Evolutionary conservation across 2,329 filamentous ascomycete genomes (phyloP).

Genomic region (Paecilomyces niveus): DNA sequence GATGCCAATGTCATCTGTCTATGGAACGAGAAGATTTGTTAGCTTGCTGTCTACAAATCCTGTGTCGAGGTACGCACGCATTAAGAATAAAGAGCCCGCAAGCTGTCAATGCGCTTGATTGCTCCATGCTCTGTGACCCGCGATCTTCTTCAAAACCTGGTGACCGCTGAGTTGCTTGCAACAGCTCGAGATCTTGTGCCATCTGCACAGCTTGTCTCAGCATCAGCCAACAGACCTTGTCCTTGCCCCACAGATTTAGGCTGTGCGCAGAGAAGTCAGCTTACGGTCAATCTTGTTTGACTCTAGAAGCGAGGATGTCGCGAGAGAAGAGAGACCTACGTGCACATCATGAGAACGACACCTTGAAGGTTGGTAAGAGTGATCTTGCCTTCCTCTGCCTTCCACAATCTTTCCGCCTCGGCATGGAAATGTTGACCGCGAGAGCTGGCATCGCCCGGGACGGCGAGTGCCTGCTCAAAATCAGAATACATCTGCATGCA

Average conservation of each 20-base stretch:
- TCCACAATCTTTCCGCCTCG: slow-evolving; percentile 30
- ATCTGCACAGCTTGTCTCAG: slow-evolving; percentile 25
- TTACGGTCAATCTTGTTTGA: neutral
- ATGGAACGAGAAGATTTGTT: slow-evolving; percentile 2
- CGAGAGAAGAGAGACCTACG: slow-evolving; percentile 3
- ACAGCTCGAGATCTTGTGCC: slow-evolving; percentile 24
- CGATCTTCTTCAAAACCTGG: slow-evolving; percentile 4
- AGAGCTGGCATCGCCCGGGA: slow-evolving; percentile 19
- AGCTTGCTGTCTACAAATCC: neutral
- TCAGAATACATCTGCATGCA: slow-evolving; percentile 27
- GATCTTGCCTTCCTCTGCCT: slow-evolving; percentile 24
- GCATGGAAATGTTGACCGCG: slow-evolving; percentile 26
- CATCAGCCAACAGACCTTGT: slow-evolving; percentile 20
- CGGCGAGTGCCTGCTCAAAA: slow-evolving; percentile 22
- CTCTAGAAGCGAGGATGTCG: neutral
- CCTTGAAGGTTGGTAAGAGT: slow-evolving; percentile 30
- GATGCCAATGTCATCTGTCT: slow-evolving; percentile 24
- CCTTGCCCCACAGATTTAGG: slow-evolving; percentile 20
- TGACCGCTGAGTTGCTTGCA: slow-evolving; percentile 10
- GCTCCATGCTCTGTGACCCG: slow-evolving; percentile 12
- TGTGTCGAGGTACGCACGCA: slow-evolving; percentile 11
- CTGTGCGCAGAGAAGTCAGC: slow-evolving; percentile 8
- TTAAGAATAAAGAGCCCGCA: slow-evolving; percentile 26
- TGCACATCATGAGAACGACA: slow-evolving; percentile 23
- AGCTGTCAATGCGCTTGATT: slow-evolving; percentile 17